Conservation (phyloP, 2,329 filamentous ascomycete species). For the Xylariales sp. region DNA sequence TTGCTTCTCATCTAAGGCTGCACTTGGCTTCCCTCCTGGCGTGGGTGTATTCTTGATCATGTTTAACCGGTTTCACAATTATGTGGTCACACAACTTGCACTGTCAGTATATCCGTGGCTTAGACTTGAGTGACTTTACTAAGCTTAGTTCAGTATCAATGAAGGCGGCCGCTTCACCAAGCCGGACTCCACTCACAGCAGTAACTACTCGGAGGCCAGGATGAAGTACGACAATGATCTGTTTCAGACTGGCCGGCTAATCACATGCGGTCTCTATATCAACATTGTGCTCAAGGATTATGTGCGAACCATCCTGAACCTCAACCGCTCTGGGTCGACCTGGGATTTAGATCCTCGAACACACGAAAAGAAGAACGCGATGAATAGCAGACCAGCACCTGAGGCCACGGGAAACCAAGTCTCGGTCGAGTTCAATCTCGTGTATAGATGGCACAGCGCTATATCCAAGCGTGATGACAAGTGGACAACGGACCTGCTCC, state of each 20-base stretch:
- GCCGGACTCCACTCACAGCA: slow-evolving; percentile 34
- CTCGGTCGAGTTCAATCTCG: slow-evolving; percentile 47
- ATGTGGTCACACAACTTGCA: slow-evolving; percentile 75
- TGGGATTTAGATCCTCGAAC: slow-evolving; percentile 27
- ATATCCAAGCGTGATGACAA: slow-evolving; percentile 38
- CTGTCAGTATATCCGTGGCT: too few relatives aligned
- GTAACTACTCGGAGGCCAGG: background rate
- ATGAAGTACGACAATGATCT: slow-evolving; percentile 33
- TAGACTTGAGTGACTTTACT: too few relatives aligned
- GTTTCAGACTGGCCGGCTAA: slow-evolving; percentile 34
- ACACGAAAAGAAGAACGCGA: slow-evolving; percentile 18
- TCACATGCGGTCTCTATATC: slow-evolving; percentile 53
- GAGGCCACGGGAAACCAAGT: slow-evolving; percentile 40
- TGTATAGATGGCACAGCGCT: slow-evolving; percentile 46
- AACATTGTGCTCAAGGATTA: slow-evolving; percentile 41
- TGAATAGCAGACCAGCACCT: slow-evolving; percentile 27
- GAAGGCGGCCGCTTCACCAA: slow-evolving; percentile 73
- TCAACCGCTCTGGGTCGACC: slow-evolving; percentile 41
- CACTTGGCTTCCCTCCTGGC: slow-evolving; percentile 67
- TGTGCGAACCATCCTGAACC: slow-evolving; percentile 31
- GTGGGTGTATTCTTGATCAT: slow-evolving; percentile 69
- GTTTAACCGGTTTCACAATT: slow-evolving; percentile 84
- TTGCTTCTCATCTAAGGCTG: slow-evolving; percentile 64
- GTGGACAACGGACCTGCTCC: slow-evolving; percentile 35
- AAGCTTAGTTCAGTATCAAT: too few relatives aligned